phyloP scores from a whole-genome alignment of 331 rosid species.

The Malus hybrid region DNA sequence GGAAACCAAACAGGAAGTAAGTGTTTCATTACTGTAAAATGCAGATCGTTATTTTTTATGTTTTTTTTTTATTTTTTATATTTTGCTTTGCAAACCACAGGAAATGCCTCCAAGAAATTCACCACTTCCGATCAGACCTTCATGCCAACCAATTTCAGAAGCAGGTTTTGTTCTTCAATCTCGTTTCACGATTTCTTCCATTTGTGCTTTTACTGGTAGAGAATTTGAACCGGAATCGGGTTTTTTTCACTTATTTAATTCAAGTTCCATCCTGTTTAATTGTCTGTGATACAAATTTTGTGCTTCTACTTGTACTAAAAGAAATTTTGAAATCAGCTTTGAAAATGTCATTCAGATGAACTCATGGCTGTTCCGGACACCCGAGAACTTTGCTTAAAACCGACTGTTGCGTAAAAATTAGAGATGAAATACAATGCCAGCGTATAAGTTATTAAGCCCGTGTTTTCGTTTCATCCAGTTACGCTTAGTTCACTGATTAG shows the following conservation, averaged over 20 bases:
- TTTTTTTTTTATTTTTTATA: background rate
- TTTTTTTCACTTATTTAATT: too few species aligned
- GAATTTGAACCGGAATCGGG: background rate
- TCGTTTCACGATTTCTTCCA: background rate
- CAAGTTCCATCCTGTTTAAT: background rate
- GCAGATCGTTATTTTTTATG: background rate
- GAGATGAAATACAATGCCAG: too few species aligned
- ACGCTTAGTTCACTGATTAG: background rate
- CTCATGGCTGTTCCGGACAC: background rate
- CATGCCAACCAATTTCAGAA: constrained; percentile 18
- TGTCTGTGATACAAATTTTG: background rate
- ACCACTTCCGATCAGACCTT: constrained; percentile 13
- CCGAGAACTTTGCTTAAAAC: background rate
- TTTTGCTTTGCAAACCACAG: constrained; percentile 9
- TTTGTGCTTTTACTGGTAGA: background rate
- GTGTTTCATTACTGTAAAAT: too few species aligned
- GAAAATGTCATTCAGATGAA: background rate
- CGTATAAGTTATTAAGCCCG: too few species aligned
- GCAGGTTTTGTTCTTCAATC: constrained; percentile 39
- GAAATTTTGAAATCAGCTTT: background rate
- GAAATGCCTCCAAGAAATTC: constrained; percentile 10
- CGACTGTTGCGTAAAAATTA: background rate
- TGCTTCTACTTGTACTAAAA: background rate
- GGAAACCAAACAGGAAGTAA: too few species aligned
- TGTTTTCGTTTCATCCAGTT: background rate